phyloP scores from a whole-genome alignment of 1,139 yeast species.

The Debaryomyces coudertii region DNA sequence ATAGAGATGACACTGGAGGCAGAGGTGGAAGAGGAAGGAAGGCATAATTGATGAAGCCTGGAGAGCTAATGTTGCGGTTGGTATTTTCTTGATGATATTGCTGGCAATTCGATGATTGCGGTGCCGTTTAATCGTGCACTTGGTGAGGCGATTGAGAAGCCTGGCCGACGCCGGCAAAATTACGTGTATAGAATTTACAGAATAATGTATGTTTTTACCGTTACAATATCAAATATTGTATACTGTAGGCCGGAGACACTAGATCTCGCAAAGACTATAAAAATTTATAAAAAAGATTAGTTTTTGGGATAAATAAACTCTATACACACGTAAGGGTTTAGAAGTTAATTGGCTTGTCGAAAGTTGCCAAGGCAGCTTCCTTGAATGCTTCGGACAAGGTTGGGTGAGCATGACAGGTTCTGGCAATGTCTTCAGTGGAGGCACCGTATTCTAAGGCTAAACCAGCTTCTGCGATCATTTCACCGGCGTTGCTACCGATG shows the following conservation, averaged over 20 bases:
- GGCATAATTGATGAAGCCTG: background rate
- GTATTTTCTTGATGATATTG: background rate
- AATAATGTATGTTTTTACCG: background rate
- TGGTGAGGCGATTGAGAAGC: too few species aligned
- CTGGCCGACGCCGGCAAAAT: background rate
- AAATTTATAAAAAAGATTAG: constrained; percentile 3
- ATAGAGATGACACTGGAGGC: background rate
- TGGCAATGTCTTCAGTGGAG: constrained; percentile 94
- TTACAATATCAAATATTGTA: background rate
- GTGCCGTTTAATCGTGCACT: background rate
- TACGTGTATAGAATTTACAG: background rate
- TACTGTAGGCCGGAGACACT: background rate
- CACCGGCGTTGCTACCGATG: constrained; percentile 98
- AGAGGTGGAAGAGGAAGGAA: background rate
- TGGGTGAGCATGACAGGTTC: constrained; percentile 99
- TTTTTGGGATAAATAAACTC: background rate
- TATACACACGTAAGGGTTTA: constrained; percentile 32
- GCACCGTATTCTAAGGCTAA: constrained; percentile 99
- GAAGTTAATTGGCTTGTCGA: constrained; percentile 85
- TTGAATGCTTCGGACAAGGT: constrained; percentile 97
- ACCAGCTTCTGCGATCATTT: constrained; percentile 98
- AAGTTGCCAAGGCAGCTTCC: constrained; percentile 96
- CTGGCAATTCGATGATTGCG: background rate
- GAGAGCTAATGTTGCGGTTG: background rate
- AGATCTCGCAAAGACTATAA: background rate